Conservation (phyloP, 176 grass and related monocot genomes). For the Phyllostachys edulis region DNA sequence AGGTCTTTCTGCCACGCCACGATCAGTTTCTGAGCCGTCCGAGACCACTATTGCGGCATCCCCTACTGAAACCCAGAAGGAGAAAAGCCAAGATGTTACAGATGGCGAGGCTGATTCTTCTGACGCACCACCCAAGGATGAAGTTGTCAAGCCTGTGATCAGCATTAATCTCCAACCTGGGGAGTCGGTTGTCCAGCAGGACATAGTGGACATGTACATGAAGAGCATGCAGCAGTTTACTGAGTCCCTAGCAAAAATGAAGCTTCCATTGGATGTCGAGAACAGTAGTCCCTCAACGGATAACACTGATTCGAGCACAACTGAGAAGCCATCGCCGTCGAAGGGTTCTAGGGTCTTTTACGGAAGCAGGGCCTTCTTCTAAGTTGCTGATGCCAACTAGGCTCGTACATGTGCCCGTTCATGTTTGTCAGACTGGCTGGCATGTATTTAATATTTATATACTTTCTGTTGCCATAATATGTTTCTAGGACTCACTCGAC, state of each 20-base stretch:
- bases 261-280: constrained; percentile 75
- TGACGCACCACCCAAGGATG: constrained; percentile 27
- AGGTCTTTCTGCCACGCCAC: neutral
- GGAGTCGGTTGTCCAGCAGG: constrained; percentile 65
- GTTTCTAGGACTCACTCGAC: constrained; percentile 14
- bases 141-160: constrained; percentile 54
- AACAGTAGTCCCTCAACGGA: constrained; percentile 37
- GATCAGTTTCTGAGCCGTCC: constrained; percentile 42
- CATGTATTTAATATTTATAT: constrained; percentile 15
- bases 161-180: constrained; percentile 65
- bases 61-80: constrained; percentile 34
- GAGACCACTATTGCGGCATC: constrained; percentile 30
- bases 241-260: constrained; percentile 91
- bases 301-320: constrained; percentile 32
- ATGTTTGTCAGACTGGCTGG: neutral
- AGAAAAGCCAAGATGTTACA: constrained; percentile 53
- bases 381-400: constrained; percentile 23
- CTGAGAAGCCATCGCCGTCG: constrained; percentile 48
- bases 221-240: constrained; percentile 99
- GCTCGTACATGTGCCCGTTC: neutral
- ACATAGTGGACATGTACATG: constrained; percentile 96
- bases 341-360: constrained; percentile 89
- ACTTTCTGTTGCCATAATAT: constrained; percentile 26
- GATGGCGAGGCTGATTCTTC: constrained; percentile 76
- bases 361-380: constrained; percentile 97